A percentile compares a stretch with the other conserved stretches of the same genome.
Evolutionary conservation across 306 rosid genomes (phyloP).

Genomic region (Spatholobus suberectus): DNA sequence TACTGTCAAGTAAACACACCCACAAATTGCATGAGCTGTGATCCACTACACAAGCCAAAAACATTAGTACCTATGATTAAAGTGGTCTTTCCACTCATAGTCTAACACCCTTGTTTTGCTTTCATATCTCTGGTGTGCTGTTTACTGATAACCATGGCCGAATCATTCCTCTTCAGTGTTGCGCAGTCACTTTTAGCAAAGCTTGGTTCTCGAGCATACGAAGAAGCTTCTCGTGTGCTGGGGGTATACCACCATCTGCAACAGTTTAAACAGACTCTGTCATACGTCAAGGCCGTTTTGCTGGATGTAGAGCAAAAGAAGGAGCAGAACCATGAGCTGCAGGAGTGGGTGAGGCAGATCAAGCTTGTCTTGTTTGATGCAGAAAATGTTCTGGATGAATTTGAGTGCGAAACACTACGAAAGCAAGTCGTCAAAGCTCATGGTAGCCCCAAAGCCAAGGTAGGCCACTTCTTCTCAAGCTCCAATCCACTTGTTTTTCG

Average conservation of each 20-base stretch:
- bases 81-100: too few species aligned
- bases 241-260: conserved; percentile 9
- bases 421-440: background rate
- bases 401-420: conserved; percentile 27
- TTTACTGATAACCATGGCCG: background rate
- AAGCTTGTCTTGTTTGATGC: conserved; percentile 2
- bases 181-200: background rate
- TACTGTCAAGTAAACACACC: too few species aligned
- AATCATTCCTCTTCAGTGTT: background rate
- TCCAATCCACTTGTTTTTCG: conserved; percentile 4
- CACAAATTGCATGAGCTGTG: too few species aligned
- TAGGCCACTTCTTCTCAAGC: background rate
- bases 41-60: too few species aligned
- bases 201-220: background rate
- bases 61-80: too few species aligned
- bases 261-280: background rate
- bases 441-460: conserved; percentile 11
- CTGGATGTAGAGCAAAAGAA: conserved; percentile 46
- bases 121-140: too few species aligned
- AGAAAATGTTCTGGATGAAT: conserved; percentile 24
- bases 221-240: conserved; percentile 4
- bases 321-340: background rate
- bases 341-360: conserved; percentile 10
- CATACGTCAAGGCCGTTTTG: conserved; percentile 17
- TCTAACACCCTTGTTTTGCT: too few species aligned